Evolutionary conservation across 768 basidiomycete genomes (phyloP), one percentile per base, ranked within the genome.

Genomic region (Tylopilus balloui): DNA sequence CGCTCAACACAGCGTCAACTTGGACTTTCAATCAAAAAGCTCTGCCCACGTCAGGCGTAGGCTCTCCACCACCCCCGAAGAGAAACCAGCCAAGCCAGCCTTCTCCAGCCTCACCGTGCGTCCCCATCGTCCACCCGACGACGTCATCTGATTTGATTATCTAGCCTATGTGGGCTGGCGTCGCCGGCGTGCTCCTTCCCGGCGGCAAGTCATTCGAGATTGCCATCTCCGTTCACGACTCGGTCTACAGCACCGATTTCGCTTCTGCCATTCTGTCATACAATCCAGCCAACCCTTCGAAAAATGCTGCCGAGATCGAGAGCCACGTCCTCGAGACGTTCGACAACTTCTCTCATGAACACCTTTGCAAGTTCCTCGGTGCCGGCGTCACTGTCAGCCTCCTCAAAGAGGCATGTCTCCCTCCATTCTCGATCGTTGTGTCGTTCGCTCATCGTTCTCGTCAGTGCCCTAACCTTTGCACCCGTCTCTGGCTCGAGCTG

Each of bases 121-220:
- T 70, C 48, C 21, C 35, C 19, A 11, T 34, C 42, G 35, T 37
- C 36, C 39, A 1, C 12, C 28, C 15, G 27, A 32, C 42, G 17
- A 42, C 20, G 7, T 49, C 45, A 48, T 51, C 45, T 58, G 42
- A 58, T 63, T 35, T 50, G 10, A 46, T 58, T 45, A 36, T 59
- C 32, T 61, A 91, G 88, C 86, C 88, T 19, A 89, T 92, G 88
- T 92, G 88, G 88, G 86, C 83, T 52, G 89, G 86, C 59, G 75
- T 90, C 42, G 83, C 87, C 3, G 86, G 86, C 34, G 71, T 70
- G 20, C 63, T 80, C 41, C 64, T 82, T 62, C 76, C 81, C 61
- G 79, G 80, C 61, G 78, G 77, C 48, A 77, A 75, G 43, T 69
- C 77, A 48, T 81, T 77, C 50, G 86, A 90, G 68, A 70, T 92